phyloP scores from a whole-genome alignment of 768 basidiomycete species.

The Naganishia onofrii region DNA sequence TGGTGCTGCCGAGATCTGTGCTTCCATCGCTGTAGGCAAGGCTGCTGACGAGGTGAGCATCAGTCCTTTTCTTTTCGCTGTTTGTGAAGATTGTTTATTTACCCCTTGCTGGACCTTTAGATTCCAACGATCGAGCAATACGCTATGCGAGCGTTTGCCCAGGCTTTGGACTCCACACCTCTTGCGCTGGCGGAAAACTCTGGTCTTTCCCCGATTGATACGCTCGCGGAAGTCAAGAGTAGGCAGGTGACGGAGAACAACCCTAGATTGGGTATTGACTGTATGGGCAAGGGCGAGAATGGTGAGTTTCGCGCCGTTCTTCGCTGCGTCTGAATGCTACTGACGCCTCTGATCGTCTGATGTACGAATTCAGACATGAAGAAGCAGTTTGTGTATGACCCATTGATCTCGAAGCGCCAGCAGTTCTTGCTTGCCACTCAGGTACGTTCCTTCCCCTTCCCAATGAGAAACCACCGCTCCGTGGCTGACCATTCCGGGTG shows the following conservation, averaged over 20 bases:
- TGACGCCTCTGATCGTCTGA: not conserved
- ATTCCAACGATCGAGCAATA: constrained; percentile 98
- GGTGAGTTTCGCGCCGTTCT: constrained; percentile 58
- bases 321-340: not conserved
- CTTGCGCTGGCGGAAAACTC: constrained; percentile 97
- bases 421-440: constrained; percentile 97
- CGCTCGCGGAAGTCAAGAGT: constrained; percentile 91
- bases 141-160: constrained; percentile 98
- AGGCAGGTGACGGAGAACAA: constrained; percentile 82
- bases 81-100: not conserved
- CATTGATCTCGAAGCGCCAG: constrained; percentile 93
- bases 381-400: constrained; percentile 93
- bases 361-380: constrained; percentile 78
- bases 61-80: constrained; percentile 55
- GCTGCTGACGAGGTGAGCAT: constrained; percentile 75
- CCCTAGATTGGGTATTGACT: constrained; percentile 87
- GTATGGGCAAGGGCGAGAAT: constrained; percentile 77
- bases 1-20: constrained; percentile 95
- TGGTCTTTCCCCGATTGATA: constrained; percentile 92
- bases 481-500: constrained; percentile 10
- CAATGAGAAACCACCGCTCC: not conserved
- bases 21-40: constrained; percentile 84
- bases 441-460: constrained; percentile 45
- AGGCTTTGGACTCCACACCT: constrained; percentile 90
- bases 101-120: constrained; percentile 53